phyloP scores from a whole-genome alignment of 192 early-diverging fungal species.

The Kickxella alabastrina region DNA sequence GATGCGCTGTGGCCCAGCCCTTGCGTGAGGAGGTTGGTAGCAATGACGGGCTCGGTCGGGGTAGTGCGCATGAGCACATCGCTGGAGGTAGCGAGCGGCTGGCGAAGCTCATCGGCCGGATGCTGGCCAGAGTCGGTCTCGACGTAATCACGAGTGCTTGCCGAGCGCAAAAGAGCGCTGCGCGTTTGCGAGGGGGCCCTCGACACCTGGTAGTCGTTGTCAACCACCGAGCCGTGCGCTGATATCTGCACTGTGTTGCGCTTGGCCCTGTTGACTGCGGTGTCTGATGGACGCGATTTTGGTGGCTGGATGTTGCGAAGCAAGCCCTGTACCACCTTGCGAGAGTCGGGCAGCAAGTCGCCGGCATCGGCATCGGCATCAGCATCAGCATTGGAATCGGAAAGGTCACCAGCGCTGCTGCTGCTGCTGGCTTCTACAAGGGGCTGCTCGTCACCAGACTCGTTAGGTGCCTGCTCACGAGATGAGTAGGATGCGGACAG shows the following conservation, averaged over 20 bases:
- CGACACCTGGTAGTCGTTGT: slow-evolving; percentile 9
- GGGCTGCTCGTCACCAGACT: not conserved
- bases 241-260: slow-evolving; percentile 47
- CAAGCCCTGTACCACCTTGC: slow-evolving; percentile 42
- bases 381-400: not conserved
- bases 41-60: not conserved
- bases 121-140: not conserved
- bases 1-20: slow-evolving; percentile 37
- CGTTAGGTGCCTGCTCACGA: slow-evolving; percentile 1
- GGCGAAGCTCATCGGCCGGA: not conserved
- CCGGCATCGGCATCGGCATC: not conserved
- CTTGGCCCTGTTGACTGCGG: slow-evolving; percentile 44
- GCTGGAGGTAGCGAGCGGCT: slow-evolving; percentile 1
- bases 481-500: slow-evolving; percentile 5
- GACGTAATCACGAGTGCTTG: slow-evolving; percentile 13
- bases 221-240: slow-evolving; percentile 14
- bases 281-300: slow-evolving; percentile 34
- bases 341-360: slow-evolving; percentile 37
- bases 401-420: not conserved
- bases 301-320: slow-evolving; percentile 47
- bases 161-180: slow-evolving; percentile 6
- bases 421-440: not conserved
- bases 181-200: slow-evolving; percentile 6
- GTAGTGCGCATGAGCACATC: not conserved
- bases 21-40: slow-evolving; percentile 14